Conservation (phyloP, 495 filamentous ascomycete genomes). For the Saxispiralis lemnorum region DNA sequence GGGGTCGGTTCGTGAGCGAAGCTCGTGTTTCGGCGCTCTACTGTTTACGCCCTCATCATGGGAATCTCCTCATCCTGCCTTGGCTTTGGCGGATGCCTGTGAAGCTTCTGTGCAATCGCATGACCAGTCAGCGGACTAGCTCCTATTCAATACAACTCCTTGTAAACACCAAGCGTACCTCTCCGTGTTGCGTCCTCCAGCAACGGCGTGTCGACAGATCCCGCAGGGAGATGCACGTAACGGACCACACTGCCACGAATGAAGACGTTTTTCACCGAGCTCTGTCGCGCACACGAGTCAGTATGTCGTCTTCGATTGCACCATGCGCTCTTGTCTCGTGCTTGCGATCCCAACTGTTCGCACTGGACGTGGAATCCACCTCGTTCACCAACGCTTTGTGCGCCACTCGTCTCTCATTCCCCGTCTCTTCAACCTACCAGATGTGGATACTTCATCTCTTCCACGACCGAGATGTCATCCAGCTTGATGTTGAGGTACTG, state of each 20-base stretch:
- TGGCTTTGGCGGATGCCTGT: constrained; percentile 16
- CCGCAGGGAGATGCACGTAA: constrained; percentile 82
- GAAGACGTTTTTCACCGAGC: constrained; percentile 95
- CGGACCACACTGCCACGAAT: constrained; percentile 91
- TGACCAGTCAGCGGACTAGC: not conserved
- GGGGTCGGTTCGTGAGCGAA: too few relatives aligned
- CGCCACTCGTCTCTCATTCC: not conserved
- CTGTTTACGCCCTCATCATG: not conserved
- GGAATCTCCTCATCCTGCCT: constrained; percentile 9
- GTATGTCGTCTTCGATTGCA: constrained; percentile 1
- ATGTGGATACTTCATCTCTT: constrained; percentile 85
- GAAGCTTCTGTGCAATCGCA: constrained; percentile 13
- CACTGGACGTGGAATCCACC: not conserved
- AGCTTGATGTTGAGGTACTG: constrained; percentile 99
- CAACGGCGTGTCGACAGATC: constrained; percentile 71
- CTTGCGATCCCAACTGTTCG: not conserved
- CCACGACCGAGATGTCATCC: constrained; percentile 78
- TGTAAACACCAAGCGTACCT: constrained; percentile 33
- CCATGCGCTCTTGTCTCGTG: not conserved
- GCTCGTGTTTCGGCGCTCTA: not conserved
- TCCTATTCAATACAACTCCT: too few relatives aligned
- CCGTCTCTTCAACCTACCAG: constrained; percentile 35
- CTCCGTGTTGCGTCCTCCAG: constrained; percentile 90
- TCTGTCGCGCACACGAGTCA: constrained; percentile 23
- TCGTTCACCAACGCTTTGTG: not conserved